Base-by-base conservation (phyloP, 2,329 filamentous ascomycete species). In the Sporothrix sp. region DNA sequence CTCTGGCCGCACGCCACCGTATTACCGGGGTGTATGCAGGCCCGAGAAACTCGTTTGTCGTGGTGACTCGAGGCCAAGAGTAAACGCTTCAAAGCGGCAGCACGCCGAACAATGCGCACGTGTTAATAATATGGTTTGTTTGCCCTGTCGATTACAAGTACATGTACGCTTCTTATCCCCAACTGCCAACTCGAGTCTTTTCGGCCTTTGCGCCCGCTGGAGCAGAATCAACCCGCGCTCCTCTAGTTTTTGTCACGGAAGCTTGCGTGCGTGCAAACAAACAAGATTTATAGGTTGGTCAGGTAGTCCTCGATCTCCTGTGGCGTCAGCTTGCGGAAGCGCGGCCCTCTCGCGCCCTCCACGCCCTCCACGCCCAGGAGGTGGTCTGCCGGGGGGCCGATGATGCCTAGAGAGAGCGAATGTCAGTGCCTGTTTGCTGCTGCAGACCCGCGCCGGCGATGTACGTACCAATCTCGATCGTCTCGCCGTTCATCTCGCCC, bases 291-390 rank as follows among this genome's bases (percentile, higher is more conserved):
- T 79, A 98, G 81, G 79, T 95, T 97, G 68, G 93, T 97, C 69
- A 98, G 74, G 74, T 98, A 98, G 70, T 98, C 93, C 75, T 98
- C 93, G 65, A 98, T 97, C 74, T 98, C 93, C 72, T 95, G 88
- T 63, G 95, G 89, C 62, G 81, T 95, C 69, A 98, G 74, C 78
- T 95, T 95, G 70, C 89, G 80, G 80, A 95, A 95, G 57, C 89
- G 80, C 52, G 89, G 89, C 39, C 89, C 89, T 59, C 82, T 79
- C 18, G 87, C 86, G 56, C 86, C 87, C 63, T 91, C 85, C 10
- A 94, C 87, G 54, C 89, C 89, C 68, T 95, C 89, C 56, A 89
- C 86, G 45, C 93, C 93, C 54, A 98, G 79, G 40, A 98, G 76
- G 65, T 96, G 86, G 66, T 98, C 82, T 60, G 93, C 93, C 51